Percentiles rank a stretch among this genome's conserved stretches.
phyloP scores from a whole-genome alignment of 306 rosid species.

The Fagus crenata region DNA sequence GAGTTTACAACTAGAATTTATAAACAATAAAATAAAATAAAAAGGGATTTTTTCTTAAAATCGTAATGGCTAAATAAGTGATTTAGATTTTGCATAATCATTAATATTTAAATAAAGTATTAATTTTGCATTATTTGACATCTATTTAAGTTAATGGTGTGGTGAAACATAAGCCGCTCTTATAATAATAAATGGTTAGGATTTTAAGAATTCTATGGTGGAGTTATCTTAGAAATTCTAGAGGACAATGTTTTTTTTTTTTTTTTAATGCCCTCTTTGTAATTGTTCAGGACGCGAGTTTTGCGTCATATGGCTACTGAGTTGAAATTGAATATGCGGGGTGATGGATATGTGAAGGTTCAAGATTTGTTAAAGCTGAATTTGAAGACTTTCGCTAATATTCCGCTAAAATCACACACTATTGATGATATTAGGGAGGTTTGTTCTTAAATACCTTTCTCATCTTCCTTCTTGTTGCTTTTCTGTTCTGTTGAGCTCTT shows the following conservation, averaged over 20 bases:
- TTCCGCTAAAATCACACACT: slow-evolving; percentile 73
- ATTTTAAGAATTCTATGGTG: no score
- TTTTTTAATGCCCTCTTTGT: background rate
- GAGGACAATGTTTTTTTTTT: background rate
- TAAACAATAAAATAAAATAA: background rate
- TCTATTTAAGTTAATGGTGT: no score
- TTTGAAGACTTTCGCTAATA: slow-evolving; percentile 74
- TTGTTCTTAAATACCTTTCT: slow-evolving; percentile 27
- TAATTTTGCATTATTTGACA: no score
- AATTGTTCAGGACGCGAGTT: slow-evolving; percentile 64
- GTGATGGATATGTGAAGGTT: slow-evolving; percentile 79
- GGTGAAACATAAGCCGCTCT: no score
- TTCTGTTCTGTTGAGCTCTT: slow-evolving; percentile 6
- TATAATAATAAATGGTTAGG: no score
- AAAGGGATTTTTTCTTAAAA: background rate
- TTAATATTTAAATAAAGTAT: no score
- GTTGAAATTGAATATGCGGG: slow-evolving; percentile 68
- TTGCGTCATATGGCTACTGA: slow-evolving; percentile 91
- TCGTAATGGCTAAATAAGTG: no score
- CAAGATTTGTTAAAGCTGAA: slow-evolving; percentile 69
- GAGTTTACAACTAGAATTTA: background rate
- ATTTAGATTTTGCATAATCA: no score
- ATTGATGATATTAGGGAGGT: slow-evolving; percentile 87
- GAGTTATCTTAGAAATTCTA: no score
- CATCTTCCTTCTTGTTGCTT: background rate